Evolutionary conservation across 148 eudicot genomes (phyloP), one percentile per base, ranked within the genome.

Genomic region (Arctostaphylos glauca): DNA sequence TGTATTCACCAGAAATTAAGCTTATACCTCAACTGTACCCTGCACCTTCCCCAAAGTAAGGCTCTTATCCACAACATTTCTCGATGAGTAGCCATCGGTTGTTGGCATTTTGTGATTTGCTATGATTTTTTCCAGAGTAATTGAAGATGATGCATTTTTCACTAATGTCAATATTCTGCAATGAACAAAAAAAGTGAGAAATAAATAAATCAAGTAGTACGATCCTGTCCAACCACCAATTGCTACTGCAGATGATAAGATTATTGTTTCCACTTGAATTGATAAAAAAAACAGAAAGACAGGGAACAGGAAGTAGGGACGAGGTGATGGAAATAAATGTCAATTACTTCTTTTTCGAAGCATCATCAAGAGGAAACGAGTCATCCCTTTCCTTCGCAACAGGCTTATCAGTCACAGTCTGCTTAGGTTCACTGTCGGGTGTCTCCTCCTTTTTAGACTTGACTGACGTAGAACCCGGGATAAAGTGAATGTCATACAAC

Each of bases 31-130:
- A 81, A 90, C 82, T 75, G 82, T 87, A 23, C 86, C 91, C 76
- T 92, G 92, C 82, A 96, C 98, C 84, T 91, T 96, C 54, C 96
- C 97, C 83, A 71, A 70, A 13, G 98, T 91, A 66, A 92, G 87
- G 81, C 80, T 59, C 88, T 85, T 88, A 83, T 92, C 91, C 52
- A 84, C 79, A 4, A 82, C 80, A 86, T 59, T 67, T 75, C 78
- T 92, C 19, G 87, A 86, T 81, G 88, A 85, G 79, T 79, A 79
- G 16, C 81, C 46, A 85, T 88, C 87, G 44, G 88, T 87, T 53
- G 89, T 55, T 74, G 91, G 87, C 77, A 87, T n/a, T 77, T 88
- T 88, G 75, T 88, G 91, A 83, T 84, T 92, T 72, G 59, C 53
- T 76, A 84, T 81, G 53, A 96, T 83, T 46, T 91, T 86, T 44